Evolutionary conservation across 805 yeast genomes (phyloP).

Genomic region (Starmerella asiatica): DNA sequence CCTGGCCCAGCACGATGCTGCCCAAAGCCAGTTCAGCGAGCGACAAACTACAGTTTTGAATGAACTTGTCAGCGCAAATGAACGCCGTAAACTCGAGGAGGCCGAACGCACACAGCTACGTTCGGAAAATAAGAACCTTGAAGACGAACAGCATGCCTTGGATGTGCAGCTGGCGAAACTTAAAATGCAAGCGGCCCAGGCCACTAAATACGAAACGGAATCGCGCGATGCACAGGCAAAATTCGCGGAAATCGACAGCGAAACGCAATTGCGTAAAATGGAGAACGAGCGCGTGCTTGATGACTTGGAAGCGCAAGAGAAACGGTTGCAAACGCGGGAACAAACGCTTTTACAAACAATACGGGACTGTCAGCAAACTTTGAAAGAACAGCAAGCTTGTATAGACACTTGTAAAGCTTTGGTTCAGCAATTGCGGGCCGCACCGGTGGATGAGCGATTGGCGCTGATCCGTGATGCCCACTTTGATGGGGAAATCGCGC

Average conservation of each 20-base stretch:
- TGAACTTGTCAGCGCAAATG: conserved; percentile 25
- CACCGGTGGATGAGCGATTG: background rate
- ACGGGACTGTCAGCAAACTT: background rate
- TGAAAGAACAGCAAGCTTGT: background rate
- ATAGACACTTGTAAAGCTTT: background rate
- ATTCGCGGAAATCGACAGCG: conserved; percentile 7
- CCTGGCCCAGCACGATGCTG: conserved; percentile 4
- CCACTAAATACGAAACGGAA: conserved; percentile 17
- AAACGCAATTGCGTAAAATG: conserved; percentile 5
- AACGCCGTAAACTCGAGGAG: conserved; percentile 24
- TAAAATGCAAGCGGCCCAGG: conserved; percentile 20
- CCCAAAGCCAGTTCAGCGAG: conserved; percentile 3
- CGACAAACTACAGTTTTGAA: conserved; percentile 27
- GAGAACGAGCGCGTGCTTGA: conserved; percentile 12
- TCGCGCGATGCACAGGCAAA: conserved; percentile 5
- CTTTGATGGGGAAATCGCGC: background rate
- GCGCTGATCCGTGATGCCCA: background rate
- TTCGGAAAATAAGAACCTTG: conserved; percentile 28
- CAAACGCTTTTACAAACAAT: conserved; percentile 1
- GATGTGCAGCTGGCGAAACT: conserved; percentile 27
- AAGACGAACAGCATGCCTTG: conserved; percentile 27
- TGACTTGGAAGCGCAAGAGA: conserved; percentile 16
- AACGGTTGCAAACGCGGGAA: conserved; percentile 4
- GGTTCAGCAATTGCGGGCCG: conserved; percentile 1
- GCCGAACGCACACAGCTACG: conserved; percentile 24